Conservation (phyloP, 2,329 filamentous ascomycete species). For the Aspergillus fischeri region DNA sequence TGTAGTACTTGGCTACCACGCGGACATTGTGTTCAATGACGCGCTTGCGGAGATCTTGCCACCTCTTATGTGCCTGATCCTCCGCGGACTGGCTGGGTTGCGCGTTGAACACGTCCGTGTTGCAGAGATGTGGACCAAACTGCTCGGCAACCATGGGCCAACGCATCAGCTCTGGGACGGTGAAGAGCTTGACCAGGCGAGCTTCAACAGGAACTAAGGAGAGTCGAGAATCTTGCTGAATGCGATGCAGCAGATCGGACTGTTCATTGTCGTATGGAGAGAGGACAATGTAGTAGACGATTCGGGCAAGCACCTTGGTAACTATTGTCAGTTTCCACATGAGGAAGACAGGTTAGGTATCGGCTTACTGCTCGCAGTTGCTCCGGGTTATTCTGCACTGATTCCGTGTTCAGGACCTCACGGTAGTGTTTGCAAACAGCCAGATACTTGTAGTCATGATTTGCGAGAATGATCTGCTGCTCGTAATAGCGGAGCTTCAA, state of each 20-base stretch:
- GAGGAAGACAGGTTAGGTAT: not conserved
- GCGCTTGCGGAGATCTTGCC: conserved; percentile 93
- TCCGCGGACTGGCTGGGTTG: conserved; percentile 61
- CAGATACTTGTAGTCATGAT: conserved; percentile 96
- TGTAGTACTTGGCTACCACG: conserved; percentile 98
- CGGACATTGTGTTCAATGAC: conserved; percentile 99
- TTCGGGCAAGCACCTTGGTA: conserved; percentile 79
- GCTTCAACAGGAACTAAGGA: conserved; percentile 73
- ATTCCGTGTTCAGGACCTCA: conserved; percentile 92
- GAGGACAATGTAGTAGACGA: conserved; percentile 96
- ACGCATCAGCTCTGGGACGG: conserved; percentile 92
- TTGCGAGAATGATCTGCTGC: conserved; percentile 91
- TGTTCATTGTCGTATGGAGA: conserved; percentile 98
- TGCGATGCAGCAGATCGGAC: conserved; percentile 90
- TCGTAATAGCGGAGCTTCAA: conserved; percentile 95
- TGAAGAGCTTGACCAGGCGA: conserved; percentile 88
- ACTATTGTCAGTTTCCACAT: conserved; percentile 4
- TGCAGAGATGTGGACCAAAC: conserved; percentile 82
- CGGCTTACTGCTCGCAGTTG: conserved; percentile 76
- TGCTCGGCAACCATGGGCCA: conserved; percentile 90
- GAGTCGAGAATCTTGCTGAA: conserved; percentile 80
- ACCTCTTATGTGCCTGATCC: conserved; percentile 76
- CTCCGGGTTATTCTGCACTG: conserved; percentile 81
- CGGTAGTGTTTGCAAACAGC: conserved; percentile 98
- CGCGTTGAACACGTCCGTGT: conserved; percentile 83